A percentile compares a stretch with the other conserved stretches of the same genome.
These are phyloP conservation scores for Cyathus striatus DNA, from an alignment of 768 basidiomycete genomes.

Conservation along the genomic window DNA sequence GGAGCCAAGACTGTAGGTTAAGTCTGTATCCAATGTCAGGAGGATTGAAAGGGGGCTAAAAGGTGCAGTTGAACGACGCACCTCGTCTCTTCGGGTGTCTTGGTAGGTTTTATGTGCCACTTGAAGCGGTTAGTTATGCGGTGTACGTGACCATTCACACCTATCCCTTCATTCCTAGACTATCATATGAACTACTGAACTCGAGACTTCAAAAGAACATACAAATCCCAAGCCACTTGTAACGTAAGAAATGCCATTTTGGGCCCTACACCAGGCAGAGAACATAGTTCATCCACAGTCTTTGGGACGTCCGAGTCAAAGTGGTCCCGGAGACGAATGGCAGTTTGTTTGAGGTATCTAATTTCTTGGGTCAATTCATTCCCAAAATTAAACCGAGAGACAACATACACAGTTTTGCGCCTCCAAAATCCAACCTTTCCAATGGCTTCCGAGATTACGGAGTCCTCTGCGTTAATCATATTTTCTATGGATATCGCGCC, in stretches of 20 bases:
- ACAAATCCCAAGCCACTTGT: conserved; percentile 84
- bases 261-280: conserved; percentile 87
- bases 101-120: conserved; percentile 87
- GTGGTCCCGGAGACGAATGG: conserved; percentile 60
- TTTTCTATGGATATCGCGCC: conserved; percentile 76
- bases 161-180: conserved; percentile 79
- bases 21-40: conserved; percentile 32
- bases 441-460: conserved; percentile 69
- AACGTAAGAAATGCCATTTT: conserved; percentile 92
- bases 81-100: conserved; percentile 86
- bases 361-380: no score
- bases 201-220: conserved; percentile 22
- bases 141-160: conserved; percentile 95
- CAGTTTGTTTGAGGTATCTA: conserved; percentile 75
- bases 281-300: conserved; percentile 84
- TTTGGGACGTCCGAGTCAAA: conserved; percentile 85
- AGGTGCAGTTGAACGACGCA: conserved; percentile 16
- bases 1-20: conserved; percentile 83
- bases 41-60: neutral
- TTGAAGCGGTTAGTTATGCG: conserved; percentile 89
- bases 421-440: conserved; percentile 93
- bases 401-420: conserved; percentile 68
- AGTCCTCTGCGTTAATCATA: conserved; percentile 57
- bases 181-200: no score
- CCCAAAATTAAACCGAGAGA: no score